A percentile compares a stretch with the other conserved stretches of the same genome.
Conservation (phyloP, 257 asterid species). For the Fraxinus pennsylvanica region DNA sequence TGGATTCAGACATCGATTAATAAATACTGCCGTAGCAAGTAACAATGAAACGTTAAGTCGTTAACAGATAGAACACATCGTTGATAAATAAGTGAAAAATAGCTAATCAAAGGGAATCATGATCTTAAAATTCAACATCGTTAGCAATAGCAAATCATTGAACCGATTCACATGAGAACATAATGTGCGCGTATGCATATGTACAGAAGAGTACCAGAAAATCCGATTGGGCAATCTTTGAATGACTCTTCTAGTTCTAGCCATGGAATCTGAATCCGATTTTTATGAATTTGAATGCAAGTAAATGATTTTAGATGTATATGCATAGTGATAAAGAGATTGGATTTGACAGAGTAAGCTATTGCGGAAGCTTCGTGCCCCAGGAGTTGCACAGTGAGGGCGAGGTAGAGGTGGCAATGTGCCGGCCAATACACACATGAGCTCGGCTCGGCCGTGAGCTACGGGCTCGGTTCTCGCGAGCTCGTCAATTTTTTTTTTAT, state of each 20-base stretch:
- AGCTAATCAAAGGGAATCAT: not conserved
- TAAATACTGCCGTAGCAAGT: not conserved
- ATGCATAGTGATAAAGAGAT: not conserved
- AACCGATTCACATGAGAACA: not conserved
- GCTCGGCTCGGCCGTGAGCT: too few species aligned
- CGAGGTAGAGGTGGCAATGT: not conserved
- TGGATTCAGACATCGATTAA: not conserved
- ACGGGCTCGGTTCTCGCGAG: too few species aligned
- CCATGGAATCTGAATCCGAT: not conserved
- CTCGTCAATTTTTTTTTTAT: too few species aligned
- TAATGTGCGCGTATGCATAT: not conserved
- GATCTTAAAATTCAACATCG: not conserved
- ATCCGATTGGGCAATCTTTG: not conserved
- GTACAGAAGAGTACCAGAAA: not conserved
- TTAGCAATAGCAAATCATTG: not conserved
- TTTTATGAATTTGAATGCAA: not conserved
- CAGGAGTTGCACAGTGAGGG: not conserved
- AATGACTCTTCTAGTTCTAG: not conserved
- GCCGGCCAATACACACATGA: too few species aligned
- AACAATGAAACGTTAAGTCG: not conserved
- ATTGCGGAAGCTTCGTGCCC: not conserved
- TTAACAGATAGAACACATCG: not conserved
- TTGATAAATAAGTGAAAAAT: not conserved
- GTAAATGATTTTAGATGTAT: not conserved
- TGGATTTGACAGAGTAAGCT: not conserved